Base-by-base conservation (phyloP, 2,329 filamentous ascomycete species). In the Hymenoscyphus albidus region DNA sequence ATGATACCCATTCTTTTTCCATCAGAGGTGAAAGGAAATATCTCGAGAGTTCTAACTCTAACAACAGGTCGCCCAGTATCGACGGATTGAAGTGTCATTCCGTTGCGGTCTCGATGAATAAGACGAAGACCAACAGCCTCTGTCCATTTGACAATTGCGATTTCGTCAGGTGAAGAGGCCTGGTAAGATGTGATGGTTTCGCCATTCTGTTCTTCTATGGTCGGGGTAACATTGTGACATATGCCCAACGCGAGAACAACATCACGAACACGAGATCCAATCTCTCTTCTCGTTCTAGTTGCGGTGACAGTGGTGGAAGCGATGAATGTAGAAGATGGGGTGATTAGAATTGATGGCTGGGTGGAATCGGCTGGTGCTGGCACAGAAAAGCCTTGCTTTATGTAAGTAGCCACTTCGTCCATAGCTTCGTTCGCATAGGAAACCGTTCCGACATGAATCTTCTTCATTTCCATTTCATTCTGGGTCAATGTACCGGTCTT, bases 381-480 rank as follows among this genome's bases (percentile, higher is more conserved):
- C 51, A 82, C 75, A 13, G 88, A 83, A 72, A 98, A 97, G 5
- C 89, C 91, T 76, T 97, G 93, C 68, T 85, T 88, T 60, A 99
- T 85, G 74, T 97, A 97, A 0, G 90, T 85, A 13, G 87, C 81
- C 13, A 99, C 95, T 79, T 99, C 96, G 71, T 98, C 95, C 95
- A 99, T 99, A 10, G 95, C 94, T 75, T 99, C 95, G 71, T 97
- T 97, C 40, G 94, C 95, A 74, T 99, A 99, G 1, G 94, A 98
- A 1, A 98, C 95, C 10, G 95, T 99, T 10, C 96, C 95, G 62
- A 99, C 92, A 73, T 99, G 96, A 5, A 99, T 94, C 78, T 99
- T 99, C 76, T 96, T 97, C 84, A 99, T 89, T 74, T 97, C 94
- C 93, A 97, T 97, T 74, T 97, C 92, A 73, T 99, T 99, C 71